Conservation (phyloP, 1,284 basidiomycete species). For the Ganoderma lingzhi region DNA sequence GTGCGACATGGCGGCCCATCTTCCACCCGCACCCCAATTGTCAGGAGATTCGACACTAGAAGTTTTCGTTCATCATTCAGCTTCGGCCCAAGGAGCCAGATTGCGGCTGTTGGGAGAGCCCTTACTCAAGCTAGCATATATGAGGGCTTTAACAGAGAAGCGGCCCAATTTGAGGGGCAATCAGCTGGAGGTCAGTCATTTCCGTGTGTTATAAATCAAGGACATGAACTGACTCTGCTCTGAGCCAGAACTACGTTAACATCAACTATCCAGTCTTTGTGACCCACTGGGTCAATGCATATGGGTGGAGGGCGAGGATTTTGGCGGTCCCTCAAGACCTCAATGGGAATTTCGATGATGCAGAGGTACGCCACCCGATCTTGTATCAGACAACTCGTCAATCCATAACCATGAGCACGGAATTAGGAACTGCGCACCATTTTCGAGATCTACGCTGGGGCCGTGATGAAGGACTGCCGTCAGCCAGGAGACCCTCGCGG, state of each 20-base stretch:
- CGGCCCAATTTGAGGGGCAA: not conserved
- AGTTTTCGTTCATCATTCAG: constrained; percentile 20
- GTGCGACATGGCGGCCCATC: not conserved
- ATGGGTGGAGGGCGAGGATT: constrained; percentile 9
- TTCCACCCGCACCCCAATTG: constrained; percentile 20
- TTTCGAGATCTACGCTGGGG: constrained; percentile 26
- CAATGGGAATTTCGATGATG: not conserved
- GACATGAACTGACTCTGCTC: not conserved
- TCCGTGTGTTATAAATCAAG: not conserved
- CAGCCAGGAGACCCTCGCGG: constrained; percentile 3
- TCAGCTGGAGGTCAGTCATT: constrained; percentile 14
- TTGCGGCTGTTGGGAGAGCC: constrained; percentile 11
- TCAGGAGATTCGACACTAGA: constrained; percentile 15
- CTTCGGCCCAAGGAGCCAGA: not conserved
- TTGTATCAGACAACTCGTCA: not conserved
- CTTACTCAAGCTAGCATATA: constrained; percentile 12
- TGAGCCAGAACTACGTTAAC: not conserved
- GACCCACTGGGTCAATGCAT: constrained; percentile 8
- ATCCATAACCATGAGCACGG: not conserved
- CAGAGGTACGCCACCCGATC: not conserved
- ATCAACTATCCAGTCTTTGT: not conserved
- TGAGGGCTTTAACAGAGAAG: not conserved
- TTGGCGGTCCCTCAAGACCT: not conserved
- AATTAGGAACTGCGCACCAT: constrained; percentile 19
- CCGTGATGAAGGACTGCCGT: constrained; percentile 9